Evolutionary conservation across 306 rosid species (phyloP).

Genomic region (Pterocarpus santalinus): DNA sequence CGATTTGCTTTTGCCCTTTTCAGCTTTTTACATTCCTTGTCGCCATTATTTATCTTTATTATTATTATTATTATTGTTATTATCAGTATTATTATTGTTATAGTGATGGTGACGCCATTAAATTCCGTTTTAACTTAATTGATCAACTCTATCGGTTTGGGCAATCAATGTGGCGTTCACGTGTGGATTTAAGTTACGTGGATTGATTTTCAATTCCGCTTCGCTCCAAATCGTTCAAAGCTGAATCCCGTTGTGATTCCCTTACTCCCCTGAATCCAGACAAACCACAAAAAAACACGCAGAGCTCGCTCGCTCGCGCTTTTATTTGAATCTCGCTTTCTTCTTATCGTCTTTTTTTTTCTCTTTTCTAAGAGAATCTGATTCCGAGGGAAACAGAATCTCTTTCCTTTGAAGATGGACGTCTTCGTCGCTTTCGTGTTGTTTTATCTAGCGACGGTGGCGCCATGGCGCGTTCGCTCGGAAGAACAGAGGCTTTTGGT

Average conservation of each 20-base stretch:
- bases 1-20: conserved; percentile 10
- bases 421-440: conserved; percentile 41
- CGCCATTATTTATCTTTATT: neutral
- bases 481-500: conserved; percentile 61
- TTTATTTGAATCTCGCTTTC: conserved; percentile 28
- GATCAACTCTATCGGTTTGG: conserved; percentile 28
- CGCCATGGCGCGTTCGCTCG: conserved; percentile 50
- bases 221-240: neutral
- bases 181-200: conserved; percentile 39
- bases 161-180: conserved; percentile 34
- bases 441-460: conserved; percentile 43
- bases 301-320: neutral
- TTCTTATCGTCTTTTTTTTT: neutral
- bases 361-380: neutral
- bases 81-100: neutral
- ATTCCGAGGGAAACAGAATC: conserved; percentile 30
- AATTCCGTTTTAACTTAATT: neutral
- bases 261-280: conserved; percentile 12
- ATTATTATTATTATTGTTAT: neutral
- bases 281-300: conserved; percentile 26
- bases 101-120: neutral
- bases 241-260: neutral
- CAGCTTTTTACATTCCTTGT: neutral
- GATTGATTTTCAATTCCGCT: conserved; percentile 24
- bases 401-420: conserved; percentile 27